These are phyloP conservation scores for Aspergillus alliaceus DNA, from an alignment of 2,329 filamentous ascomycete genomes.

Conservation along the genomic window DNA sequence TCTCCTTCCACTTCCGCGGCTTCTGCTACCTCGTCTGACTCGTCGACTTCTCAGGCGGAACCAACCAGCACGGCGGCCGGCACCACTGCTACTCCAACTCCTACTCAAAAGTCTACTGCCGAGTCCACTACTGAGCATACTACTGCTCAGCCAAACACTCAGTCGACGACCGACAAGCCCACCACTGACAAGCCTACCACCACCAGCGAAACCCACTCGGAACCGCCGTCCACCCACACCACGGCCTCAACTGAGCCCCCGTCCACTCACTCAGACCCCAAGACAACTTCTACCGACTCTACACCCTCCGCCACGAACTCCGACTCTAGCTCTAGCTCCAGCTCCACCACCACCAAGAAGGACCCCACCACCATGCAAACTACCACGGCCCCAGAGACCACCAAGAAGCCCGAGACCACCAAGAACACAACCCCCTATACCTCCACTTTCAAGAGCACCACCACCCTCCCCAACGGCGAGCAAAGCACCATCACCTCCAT, in stretches of 20 bases:
- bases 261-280: background rate
- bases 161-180: slow-evolving; percentile 8
- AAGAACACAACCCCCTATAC: slow-evolving; percentile 31
- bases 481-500: slow-evolving; percentile 45
- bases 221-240: background rate
- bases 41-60: slow-evolving; percentile 2
- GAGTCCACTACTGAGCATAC: slow-evolving; percentile 14
- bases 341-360: slow-evolving; percentile 19
- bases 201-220: background rate
- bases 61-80: slow-evolving; percentile 10
- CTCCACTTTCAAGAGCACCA: slow-evolving; percentile 42
- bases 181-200: slow-evolving; percentile 17
- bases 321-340: slow-evolving; percentile 6
- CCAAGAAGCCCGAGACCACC: slow-evolving; percentile 21
- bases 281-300: slow-evolving; percentile 9
- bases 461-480: slow-evolving; percentile 43
- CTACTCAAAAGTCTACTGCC: slow-evolving; percentile 9
- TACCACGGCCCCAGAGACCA: slow-evolving; percentile 9
- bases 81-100: slow-evolving; percentile 11
- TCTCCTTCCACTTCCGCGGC: background rate
- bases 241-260: background rate
- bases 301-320: slow-evolving; percentile 21
- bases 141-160: slow-evolving; percentile 12
- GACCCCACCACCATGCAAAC: slow-evolving; percentile 18
- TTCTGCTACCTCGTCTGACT: background rate